phyloP scores from a whole-genome alignment of 2,329 filamentous ascomycete genomes.

The Trichophyton equinum region DNA sequence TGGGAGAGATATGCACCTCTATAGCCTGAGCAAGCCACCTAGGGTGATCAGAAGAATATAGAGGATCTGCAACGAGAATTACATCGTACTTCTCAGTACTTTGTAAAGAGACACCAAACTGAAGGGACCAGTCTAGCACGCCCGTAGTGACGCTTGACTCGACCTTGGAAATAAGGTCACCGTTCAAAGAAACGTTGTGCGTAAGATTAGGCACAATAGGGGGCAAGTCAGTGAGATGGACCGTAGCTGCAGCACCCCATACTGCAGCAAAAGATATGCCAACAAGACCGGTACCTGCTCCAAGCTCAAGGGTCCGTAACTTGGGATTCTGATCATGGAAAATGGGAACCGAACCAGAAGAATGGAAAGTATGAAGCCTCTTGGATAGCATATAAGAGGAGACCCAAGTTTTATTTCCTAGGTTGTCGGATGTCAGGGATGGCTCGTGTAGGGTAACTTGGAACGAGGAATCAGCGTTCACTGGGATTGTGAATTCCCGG shows the following conservation, averaged over 20 bases:
- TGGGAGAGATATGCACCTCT: slow-evolving; percentile 49
- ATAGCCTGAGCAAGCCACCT: slow-evolving; percentile 60
- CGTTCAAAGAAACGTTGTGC: slow-evolving; percentile 59
- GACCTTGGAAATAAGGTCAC: slow-evolving; percentile 39
- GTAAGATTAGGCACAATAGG: slow-evolving; percentile 70
- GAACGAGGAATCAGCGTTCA: slow-evolving; percentile 35
- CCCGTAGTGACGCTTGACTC: slow-evolving; percentile 50
- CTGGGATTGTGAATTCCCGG: slow-evolving; percentile 47
- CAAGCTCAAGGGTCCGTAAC: slow-evolving; percentile 57
- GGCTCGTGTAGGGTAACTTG: slow-evolving; percentile 71
- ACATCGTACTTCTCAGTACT: slow-evolving; percentile 40
- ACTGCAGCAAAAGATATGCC: slow-evolving; percentile 71
- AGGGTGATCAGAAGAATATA: slow-evolving; percentile 80
- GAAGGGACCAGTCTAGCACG: slow-evolving; percentile 56
- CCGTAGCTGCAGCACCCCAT: slow-evolving; percentile 43
- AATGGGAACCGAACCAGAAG: slow-evolving; percentile 23
- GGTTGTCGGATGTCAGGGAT: slow-evolving; percentile 70
- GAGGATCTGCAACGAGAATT: slow-evolving; percentile 70
- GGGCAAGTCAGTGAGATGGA: slow-evolving; percentile 70
- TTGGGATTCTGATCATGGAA: slow-evolving; percentile 16
- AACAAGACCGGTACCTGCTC: slow-evolving; percentile 81
- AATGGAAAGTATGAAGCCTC: slow-evolving; percentile 43
- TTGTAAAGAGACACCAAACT: slow-evolving; percentile 18
- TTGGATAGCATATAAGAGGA: slow-evolving; percentile 76
- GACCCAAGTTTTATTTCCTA: slow-evolving; percentile 93